Base-by-base conservation (phyloP, 352 stramenopile species). In the Phytophthora nicotianae region DNA sequence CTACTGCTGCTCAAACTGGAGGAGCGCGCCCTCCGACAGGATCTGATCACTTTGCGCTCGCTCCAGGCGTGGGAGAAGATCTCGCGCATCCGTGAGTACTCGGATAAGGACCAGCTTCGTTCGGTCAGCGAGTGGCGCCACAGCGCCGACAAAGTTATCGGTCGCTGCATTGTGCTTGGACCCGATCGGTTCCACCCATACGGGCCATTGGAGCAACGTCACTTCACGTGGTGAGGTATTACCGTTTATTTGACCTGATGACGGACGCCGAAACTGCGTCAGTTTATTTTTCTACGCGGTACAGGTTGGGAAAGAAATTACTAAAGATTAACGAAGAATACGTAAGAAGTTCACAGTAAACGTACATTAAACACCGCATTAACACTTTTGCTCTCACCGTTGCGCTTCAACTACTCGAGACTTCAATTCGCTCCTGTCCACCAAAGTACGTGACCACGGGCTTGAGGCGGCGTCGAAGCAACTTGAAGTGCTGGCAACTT, bases 211-310 rank as follows among this genome's bases (percentile, higher is more conserved):
- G n/a, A 50, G 58, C 58, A 60, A 16, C 29, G 40, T 23, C 52
- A 67, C 47, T 75, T 79, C n/a, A 70, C 21, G n/a, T 79, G 70
- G 70, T 79, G 43, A 75, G 56, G 32, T 58, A 64, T 24, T 41
- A 29, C 24, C 24, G 8, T 4, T 10, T 10, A 10, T 41, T 10
- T 10, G 16, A 5, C 35, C 4, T 3, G 16, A 17, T n/a, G 35
- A 10, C 5, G 2, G 35, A 41, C 35, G 35, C 16, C 16, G 16
- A 41, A 21, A 43, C 29, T 13, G 29, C 29, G 8, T n/a, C 32
- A 38, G 5, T 38, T 38, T n/a, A 43, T 43, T 19, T 43, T 43
- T 43, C 21, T 13, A 4, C 24, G 24, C 24, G 24, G 24, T 4
- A 29, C 24, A 29, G 4, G n/a, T 7, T 33, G 9, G 27, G 27